Conservation (phyloP, 208 protist species). For the Acanthamoeba triangularis region DNA sequence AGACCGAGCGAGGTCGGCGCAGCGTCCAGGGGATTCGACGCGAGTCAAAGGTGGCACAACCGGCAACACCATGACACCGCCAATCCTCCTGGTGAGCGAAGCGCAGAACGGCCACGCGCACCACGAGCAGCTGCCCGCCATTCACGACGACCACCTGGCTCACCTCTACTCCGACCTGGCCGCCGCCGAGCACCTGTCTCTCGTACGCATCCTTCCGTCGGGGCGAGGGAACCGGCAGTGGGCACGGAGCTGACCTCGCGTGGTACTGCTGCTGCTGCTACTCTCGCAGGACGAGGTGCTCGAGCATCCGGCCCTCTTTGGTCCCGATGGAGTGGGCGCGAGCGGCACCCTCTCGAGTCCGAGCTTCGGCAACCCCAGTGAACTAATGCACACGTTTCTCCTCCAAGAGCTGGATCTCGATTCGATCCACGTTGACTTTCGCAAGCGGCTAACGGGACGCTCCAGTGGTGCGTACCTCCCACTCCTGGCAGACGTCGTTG, state of each 20-base stretch:
- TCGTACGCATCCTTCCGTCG: not conserved
- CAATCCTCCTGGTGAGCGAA: not conserved
- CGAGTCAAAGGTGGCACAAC: not conserved
- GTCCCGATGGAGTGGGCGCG: not conserved
- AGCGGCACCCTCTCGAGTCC: not conserved
- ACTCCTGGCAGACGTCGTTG: too few species aligned
- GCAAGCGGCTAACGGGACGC: constrained; percentile 55
- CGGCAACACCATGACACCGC: not conserved
- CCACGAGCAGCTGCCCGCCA: not conserved
- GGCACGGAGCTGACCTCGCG: too few species aligned
- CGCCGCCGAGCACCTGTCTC: constrained; percentile 24
- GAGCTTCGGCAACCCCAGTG: not conserved
- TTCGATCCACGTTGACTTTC: not conserved
- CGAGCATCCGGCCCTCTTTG: constrained; percentile 24
- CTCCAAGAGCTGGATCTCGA: constrained; percentile 46
- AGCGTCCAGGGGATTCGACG: not conserved
- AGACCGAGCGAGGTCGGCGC: not conserved
- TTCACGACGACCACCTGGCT: constrained; percentile 17
- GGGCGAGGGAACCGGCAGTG: too few species aligned
- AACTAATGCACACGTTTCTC: constrained; percentile 25
- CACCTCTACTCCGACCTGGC: constrained; percentile 38
- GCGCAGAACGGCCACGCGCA: not conserved
- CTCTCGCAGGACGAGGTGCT: constrained; percentile 1
- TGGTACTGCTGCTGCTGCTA: not conserved
- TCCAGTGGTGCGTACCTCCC: not conserved